These are phyloP conservation scores for Epicoccum sorghinum DNA, from an alignment of 2,329 filamentous ascomycete genomes.

Conservation along the genomic window DNA sequence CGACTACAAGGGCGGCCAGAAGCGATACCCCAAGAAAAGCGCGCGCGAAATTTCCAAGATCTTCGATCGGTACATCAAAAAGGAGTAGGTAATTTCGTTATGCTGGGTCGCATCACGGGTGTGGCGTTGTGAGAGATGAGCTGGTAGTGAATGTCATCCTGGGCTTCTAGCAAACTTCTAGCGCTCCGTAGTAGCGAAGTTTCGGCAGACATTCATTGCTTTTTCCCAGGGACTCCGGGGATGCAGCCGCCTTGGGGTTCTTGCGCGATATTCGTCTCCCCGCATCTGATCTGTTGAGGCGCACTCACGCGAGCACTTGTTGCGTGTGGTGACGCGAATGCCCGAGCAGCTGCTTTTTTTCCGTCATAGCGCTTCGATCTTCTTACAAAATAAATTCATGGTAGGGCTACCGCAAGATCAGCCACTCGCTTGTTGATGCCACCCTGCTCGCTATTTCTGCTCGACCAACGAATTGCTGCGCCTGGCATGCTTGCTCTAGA, in stretches of 20 bases:
- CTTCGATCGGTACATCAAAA: constrained; percentile 73
- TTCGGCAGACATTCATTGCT: not conserved
- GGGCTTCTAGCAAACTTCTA: constrained; percentile 32
- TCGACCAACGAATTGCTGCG: constrained; percentile 9
- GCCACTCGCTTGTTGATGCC: constrained; percentile 16
- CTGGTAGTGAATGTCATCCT: constrained; percentile 15
- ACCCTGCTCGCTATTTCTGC: constrained; percentile 5
- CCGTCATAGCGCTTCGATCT: constrained; percentile 12
- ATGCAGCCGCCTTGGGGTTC: constrained; percentile 1
- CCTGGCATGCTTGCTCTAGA: not conserved
- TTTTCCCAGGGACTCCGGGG: constrained; percentile 3
- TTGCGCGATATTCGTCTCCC: constrained; percentile 12
- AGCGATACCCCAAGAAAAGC: constrained; percentile 83
- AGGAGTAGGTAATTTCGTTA: constrained; percentile 49
- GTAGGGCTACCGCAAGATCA: not conserved
- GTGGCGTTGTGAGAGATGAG: constrained; percentile 25
- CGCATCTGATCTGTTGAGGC: constrained; percentile 12
- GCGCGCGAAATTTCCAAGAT: constrained; percentile 72
- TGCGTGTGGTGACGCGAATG: constrained; percentile 4
- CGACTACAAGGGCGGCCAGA: constrained; percentile 80
- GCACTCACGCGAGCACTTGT: not conserved
- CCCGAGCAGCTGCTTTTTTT: constrained; percentile 9
- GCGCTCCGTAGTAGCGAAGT: constrained; percentile 17
- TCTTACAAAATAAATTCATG: constrained; percentile 15
- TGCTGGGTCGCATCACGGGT: constrained; percentile 12